A percentile compares a stretch with the other conserved stretches of the same genome.
Conservation (phyloP, 2,329 filamentous ascomycete genomes). For the Fusarium pseudoanthophilum region DNA sequence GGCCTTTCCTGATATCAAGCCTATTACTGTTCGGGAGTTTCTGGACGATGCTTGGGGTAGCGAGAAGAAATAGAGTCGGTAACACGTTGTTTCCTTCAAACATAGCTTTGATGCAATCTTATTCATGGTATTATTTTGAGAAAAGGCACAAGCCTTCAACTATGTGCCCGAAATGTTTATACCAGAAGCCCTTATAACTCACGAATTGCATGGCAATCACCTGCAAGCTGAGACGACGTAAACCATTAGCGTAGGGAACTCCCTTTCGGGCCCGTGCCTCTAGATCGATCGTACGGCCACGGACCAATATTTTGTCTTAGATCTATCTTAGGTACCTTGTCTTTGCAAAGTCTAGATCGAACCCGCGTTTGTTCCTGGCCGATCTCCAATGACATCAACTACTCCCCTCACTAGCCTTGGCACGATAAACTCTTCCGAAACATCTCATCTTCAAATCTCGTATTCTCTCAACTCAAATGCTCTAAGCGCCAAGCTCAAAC, state of each 20-base stretch:
- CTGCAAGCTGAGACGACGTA: background rate
- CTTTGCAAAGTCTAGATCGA: background rate
- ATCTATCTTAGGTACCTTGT: background rate
- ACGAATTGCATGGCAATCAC: too few species aligned
- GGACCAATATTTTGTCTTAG: background rate
- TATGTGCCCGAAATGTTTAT: background rate
- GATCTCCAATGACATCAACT: background rate
- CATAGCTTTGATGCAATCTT: background rate
- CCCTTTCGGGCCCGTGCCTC: background rate
- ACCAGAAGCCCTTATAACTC: too few species aligned
- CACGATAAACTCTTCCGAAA: background rate
- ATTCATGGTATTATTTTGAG: background rate
- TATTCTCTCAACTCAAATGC: background rate
- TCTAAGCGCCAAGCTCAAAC: background rate
- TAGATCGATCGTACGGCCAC: background rate
- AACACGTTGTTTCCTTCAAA: too few species aligned
- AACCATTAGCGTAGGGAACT: too few species aligned
- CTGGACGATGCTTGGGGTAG: background rate
- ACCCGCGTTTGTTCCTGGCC: background rate
- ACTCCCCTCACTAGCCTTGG: background rate
- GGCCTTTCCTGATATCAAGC: background rate
- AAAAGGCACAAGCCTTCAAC: too few species aligned
- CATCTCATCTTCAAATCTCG: background rate
- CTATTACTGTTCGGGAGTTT: background rate
- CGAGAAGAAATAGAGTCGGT: background rate